Base-by-base conservation (phyloP, 257 asterid genomes). In the Anisodus tanguticus region DNA sequence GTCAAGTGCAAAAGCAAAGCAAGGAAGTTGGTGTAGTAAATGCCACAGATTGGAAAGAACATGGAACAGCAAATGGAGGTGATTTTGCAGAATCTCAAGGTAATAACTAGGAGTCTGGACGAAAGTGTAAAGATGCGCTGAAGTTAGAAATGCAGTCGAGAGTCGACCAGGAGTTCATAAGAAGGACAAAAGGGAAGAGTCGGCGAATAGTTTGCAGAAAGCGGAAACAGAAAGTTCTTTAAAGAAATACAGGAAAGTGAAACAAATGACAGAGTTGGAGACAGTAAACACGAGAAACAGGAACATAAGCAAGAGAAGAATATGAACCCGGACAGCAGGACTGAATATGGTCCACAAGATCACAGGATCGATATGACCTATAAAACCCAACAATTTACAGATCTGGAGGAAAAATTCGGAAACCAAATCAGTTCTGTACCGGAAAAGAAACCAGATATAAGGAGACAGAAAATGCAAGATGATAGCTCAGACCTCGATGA, bases 111-210 rank as follows among this genome's bases (percentile, higher is more conserved):
- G 15, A 15, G 16, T 26, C 26, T 68, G 86, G 72, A n/a, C 77
- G 1, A 57, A 37, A 12, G 8, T 39, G 45, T 47, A 51, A 80
- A 11, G 88, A 82, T 3, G 85, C 86, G 76, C 54, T 47, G 89
- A 86, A 83, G 83, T 37, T 85, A 88, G 93, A 88, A 79, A 39
- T 54, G 84, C 85, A 78, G 35, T 77, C 66, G 31, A 31, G 16
- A 26, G 31, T 53, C 9, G 15, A 53, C 8, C 66, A 26, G 16
- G 49, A 77, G 49, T 3, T 53, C 16, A 77, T 53, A 15, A 90
- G 86, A 79, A 90, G 83, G 86, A 22, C 86, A 37, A 87, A 80
- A 80, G 90, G 89, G 79, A 92, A 87, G 86, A 87, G 88, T 85
- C 85, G 67, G 90, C 84, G 83, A 67, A 79, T 68, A 31, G 82